Conservation (phyloP, 768 basidiomycete genomes). For the Suillus subalutaceus region DNA sequence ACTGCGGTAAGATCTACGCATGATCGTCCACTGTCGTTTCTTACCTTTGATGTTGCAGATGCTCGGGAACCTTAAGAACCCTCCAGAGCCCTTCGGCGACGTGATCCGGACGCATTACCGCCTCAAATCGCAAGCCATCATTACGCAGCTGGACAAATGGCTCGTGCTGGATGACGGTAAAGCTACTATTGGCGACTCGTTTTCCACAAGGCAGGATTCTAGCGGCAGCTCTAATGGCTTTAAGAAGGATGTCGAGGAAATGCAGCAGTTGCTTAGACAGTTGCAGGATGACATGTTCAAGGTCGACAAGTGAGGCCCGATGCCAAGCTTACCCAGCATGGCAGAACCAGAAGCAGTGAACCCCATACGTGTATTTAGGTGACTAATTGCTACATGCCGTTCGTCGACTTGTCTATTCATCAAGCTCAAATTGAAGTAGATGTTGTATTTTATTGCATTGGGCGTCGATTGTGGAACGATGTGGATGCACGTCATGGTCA, state of each 20-base stretch:
- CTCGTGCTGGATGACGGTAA: conserved; percentile 74
- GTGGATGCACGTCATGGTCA: neutral
- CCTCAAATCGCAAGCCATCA: conserved; percentile 74
- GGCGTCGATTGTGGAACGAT: neutral
- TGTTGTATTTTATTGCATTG: neutral
- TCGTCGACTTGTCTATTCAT: conserved; percentile 4
- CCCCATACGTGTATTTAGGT: neutral
- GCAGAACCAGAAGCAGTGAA: conserved; percentile 1
- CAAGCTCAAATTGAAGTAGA: neutral
- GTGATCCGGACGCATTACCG: conserved; percentile 91
- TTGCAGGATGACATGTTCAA: conserved; percentile 37
- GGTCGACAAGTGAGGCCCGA: conserved; percentile 10
- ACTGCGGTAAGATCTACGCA: conserved; percentile 63
- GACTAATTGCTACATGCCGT: neutral
- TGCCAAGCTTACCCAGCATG: neutral
- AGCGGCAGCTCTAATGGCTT: conserved; percentile 61
- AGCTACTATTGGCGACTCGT: conserved; percentile 58
- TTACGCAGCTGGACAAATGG: conserved; percentile 80
- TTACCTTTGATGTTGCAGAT: conserved; percentile 50
- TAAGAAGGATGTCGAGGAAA: conserved; percentile 69
- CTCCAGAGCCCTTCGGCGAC: conserved; percentile 85
- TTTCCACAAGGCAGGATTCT: conserved; percentile 38
- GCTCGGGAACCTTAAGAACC: conserved; percentile 79
- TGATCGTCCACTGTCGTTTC: conserved; percentile 10
- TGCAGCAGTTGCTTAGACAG: conserved; percentile 60